Evolutionary conservation across 2,329 filamentous ascomycete species (phyloP).

Genomic region (Talaromyces rugulosus): DNA sequence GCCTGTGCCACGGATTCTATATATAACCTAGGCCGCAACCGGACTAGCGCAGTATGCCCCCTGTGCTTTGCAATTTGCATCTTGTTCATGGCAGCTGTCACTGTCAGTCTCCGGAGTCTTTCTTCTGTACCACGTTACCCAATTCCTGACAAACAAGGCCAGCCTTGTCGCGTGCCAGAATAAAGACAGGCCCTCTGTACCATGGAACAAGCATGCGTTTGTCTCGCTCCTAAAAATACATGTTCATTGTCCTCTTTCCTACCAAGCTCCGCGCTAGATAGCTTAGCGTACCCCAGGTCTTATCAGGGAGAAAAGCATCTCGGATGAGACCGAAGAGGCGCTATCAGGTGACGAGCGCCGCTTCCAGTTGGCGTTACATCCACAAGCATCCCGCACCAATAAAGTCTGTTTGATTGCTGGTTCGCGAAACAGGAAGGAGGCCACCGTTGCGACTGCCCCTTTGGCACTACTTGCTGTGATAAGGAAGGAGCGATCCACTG

Average conservation of each 20-base stretch:
- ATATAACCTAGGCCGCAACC: no score
- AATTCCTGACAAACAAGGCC: background rate
- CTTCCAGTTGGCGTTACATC: background rate
- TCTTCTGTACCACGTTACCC: background rate
- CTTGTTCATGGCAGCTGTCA: background rate
- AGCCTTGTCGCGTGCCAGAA: background rate
- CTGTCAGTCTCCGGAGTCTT: no score
- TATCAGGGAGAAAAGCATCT: background rate
- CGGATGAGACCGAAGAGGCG: background rate
- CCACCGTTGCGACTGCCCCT: background rate
- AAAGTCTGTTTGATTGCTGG: background rate
- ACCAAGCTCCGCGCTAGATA: no score
- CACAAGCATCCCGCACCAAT: background rate
- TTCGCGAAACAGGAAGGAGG: background rate
- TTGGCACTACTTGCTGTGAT: background rate
- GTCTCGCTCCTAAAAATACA: no score
- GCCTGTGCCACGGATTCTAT: background rate
- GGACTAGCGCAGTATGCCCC: no score
- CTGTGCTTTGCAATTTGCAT: no score
- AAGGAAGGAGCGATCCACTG: background rate
- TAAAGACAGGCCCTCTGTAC: background rate
- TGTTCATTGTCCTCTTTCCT: no score
- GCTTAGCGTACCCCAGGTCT: background rate
- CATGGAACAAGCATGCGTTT: no score
- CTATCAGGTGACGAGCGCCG: background rate